phyloP scores from a whole-genome alignment of 352 stramenopile species.

The Phytophthora chlamydospora region DNA sequence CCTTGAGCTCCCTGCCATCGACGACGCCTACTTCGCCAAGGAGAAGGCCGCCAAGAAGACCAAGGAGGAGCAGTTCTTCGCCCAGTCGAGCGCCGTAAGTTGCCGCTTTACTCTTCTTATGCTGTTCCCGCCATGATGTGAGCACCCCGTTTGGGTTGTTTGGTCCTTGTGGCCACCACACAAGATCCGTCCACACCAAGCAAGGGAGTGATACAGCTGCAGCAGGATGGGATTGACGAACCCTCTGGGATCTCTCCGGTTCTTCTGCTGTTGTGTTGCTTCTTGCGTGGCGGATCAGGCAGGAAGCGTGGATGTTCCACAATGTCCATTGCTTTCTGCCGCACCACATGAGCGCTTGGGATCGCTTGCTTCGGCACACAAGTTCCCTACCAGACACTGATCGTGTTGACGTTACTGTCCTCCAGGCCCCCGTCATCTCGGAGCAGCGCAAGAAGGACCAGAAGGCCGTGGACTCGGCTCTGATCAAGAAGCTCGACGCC shows the following conservation, averaged over 20 bases:
- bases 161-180: slow-evolving; percentile 18
- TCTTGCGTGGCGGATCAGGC: slow-evolving; percentile 18
- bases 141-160: slow-evolving; percentile 30
- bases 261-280: neutral
- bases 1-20: slow-evolving; percentile 93
- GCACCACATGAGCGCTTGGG: slow-evolving; percentile 85
- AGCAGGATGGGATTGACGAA: slow-evolving; percentile 31
- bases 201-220: neutral
- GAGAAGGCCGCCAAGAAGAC: slow-evolving; percentile 90
- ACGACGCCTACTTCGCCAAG: slow-evolving; percentile 98
- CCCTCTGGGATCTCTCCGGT: slow-evolving; percentile 36
- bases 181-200: slow-evolving; percentile 4
- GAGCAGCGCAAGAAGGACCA: slow-evolving; percentile 99
- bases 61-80: slow-evolving; percentile 98
- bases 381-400: slow-evolving; percentile 75
- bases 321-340: slow-evolving; percentile 6
- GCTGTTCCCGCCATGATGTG: slow-evolving; percentile 20
- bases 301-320: slow-evolving; percentile 1
- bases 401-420: slow-evolving; percentile 3
- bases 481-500: slow-evolving; percentile 87
- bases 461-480: slow-evolving; percentile 95
- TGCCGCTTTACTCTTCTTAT: slow-evolving; percentile 4
- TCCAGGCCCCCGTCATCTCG: slow-evolving; percentile 91
- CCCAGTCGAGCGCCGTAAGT: slow-evolving; percentile 88
- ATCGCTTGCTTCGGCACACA: slow-evolving; percentile 88